Base-by-base conservation (phyloP, 306 rosid genomes). In the Corylus americana region DNA sequence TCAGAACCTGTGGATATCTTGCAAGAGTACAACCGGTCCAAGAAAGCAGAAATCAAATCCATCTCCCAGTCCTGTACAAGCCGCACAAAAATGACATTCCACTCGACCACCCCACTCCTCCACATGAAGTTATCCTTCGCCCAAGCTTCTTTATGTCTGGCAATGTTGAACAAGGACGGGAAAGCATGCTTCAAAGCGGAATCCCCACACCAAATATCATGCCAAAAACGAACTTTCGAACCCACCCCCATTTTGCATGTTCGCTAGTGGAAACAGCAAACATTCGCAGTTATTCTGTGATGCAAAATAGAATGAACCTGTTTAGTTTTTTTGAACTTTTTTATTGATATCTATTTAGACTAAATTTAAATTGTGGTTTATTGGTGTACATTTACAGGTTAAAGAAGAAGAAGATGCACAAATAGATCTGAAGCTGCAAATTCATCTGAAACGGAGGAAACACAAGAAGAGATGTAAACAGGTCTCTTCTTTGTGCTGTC, bases 401-500 rank as follows among this genome's bases (percentile, higher is more conserved):
- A 95, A 92, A 87, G 98, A 94, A 89, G 98, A 95, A 80, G 98
- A 95, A 74, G 98, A 95, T 80, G 97, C 84, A 51, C 83, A 84
- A 71, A 84, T 90, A 83, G 97, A 90, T 82, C 85, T 44, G 75
- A 87, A 88, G 86, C 97, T 95, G 77, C 96, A 91, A 71, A 80
- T 82, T 69, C 94, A 53, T 85, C 86, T 95, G 89, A 92, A 95
- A 87, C 84, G 80, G 49, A 87, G 86, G 90, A 90, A 97, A 83
- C 74, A 83, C 80, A 88, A 29, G 71, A 91, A 87, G 87, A 91
- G 88, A 85, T 79, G 79, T 64, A 89, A 86, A 75, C 91, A 89
- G 91, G 98, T 90, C 74, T 57, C 77, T 27, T 69, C 61, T 45
- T 45, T 9, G 76, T 74, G 27, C 74, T 49, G 74, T 73, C 31